Evolutionary conservation across 2,329 filamentous ascomycete genomes (phyloP).

Genomic region (Trichoderma sp.): DNA sequence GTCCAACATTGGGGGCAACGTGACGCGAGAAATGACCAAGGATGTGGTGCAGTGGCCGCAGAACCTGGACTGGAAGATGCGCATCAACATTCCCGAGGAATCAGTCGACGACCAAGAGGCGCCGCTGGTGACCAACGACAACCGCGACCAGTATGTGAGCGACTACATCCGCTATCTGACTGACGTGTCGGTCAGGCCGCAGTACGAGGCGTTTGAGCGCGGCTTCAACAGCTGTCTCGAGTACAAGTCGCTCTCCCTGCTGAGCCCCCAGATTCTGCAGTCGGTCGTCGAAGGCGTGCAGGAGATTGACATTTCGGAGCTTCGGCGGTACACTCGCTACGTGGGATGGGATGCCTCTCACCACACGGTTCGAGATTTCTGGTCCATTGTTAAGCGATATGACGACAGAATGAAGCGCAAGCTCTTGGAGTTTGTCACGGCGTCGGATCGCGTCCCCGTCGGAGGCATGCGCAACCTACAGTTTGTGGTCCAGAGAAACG

Average conservation of each 20-base stretch:
- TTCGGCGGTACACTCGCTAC: constrained; percentile 71
- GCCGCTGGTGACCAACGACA: constrained; percentile 74
- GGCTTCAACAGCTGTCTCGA: constrained; percentile 78
- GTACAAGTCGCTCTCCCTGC: constrained; percentile 65
- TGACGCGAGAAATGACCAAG: constrained; percentile 55
- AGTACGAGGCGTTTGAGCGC: constrained; percentile 74
- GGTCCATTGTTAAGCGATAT: constrained; percentile 70
- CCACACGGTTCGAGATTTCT: constrained; percentile 73
- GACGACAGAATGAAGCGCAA: constrained; percentile 67
- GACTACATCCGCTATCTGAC: constrained; percentile 86
- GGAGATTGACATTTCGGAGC: constrained; percentile 71
- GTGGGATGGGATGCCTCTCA: constrained; percentile 74
- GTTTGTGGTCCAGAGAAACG: constrained; percentile 79
- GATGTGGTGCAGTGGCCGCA: constrained; percentile 51
- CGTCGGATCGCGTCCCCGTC: constrained; percentile 83
- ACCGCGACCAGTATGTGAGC: constrained; percentile 72
- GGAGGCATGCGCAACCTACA: constrained; percentile 78
- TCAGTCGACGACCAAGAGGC: constrained; percentile 45
- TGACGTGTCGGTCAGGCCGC: constrained; percentile 69
- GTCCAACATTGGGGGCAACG: constrained; percentile 52
- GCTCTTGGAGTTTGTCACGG: constrained; percentile 91
- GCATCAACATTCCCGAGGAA: constrained; percentile 9
- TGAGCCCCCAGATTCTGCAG: constrained; percentile 68
- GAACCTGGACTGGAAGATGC: constrained; percentile 36
- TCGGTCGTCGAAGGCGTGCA: constrained; percentile 79